These are phyloP conservation scores for Mallotus nudiflorus DNA, from an alignment of 345 rosid genomes.

Conservation along the genomic window DNA sequence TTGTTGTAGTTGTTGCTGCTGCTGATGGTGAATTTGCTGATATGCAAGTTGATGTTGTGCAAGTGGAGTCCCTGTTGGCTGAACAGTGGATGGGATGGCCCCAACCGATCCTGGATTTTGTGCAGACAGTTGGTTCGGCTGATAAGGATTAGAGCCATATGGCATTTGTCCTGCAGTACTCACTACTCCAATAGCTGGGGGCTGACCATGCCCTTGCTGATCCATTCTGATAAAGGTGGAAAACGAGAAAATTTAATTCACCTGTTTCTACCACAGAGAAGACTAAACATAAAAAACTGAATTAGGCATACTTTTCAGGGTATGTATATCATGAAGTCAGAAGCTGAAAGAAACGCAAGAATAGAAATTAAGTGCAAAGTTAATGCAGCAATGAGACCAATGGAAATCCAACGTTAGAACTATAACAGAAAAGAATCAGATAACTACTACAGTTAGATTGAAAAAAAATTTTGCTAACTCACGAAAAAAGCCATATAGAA, in stretches of 20 bases:
- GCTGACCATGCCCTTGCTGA: conserved; percentile 74
- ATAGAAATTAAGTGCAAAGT: not conserved
- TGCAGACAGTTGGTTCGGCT: conserved; percentile 48
- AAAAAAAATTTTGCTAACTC: not conserved
- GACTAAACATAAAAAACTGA: not conserved
- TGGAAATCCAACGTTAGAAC: not conserved
- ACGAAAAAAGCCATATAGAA: not conserved
- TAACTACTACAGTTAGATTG: not conserved
- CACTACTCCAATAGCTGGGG: conserved; percentile 54
- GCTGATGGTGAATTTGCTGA: conserved; percentile 90
- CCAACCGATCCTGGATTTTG: conserved; percentile 45
- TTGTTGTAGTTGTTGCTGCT: conserved; percentile 87
- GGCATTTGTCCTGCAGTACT: conserved; percentile 43
- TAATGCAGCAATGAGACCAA: not conserved
- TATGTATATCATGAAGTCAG: not conserved
- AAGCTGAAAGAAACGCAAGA: not conserved
- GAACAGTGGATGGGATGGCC: conserved; percentile 46
- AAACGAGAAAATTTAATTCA: conserved; percentile 14
- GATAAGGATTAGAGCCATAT: conserved; percentile 66
- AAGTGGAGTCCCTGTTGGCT: conserved; percentile 55
- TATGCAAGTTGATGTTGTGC: conserved; percentile 71
- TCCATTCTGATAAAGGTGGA: conserved; percentile 57
- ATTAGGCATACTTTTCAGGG: not conserved
- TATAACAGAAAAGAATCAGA: not conserved
- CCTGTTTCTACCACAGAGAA: conserved; percentile 16